Percentiles rank a stretch among this genome's conserved stretches.
Evolutionary conservation across 805 yeast genomes (phyloP).

Genomic region (Torulaspora franciscae): DNA sequence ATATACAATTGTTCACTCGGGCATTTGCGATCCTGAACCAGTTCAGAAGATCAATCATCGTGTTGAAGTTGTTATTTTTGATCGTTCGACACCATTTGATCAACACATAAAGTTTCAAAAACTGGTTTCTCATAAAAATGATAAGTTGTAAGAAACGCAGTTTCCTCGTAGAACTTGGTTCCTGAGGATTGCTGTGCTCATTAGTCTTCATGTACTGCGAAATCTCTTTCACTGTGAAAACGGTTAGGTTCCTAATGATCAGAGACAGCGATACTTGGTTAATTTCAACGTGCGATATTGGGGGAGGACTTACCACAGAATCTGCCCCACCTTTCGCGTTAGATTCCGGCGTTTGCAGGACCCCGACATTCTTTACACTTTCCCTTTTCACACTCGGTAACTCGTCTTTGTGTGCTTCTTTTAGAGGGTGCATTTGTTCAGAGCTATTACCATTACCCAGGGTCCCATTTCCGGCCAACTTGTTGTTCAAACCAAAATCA

Average conservation of each 20-base stretch:
- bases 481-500: slow-evolving; percentile 16
- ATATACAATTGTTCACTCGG: slow-evolving; percentile 55
- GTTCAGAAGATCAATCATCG: slow-evolving; percentile 76
- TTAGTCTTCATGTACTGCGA: slow-evolving; percentile 35
- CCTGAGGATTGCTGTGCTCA: slow-evolving; percentile 20
- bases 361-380: background rate
- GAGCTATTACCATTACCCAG: slow-evolving; percentile 1
- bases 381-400: background rate
- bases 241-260: slow-evolving; percentile 32
- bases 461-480: slow-evolving; percentile 12
- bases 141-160: slow-evolving; percentile 61
- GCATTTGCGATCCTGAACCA: slow-evolving; percentile 82
- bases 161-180: slow-evolving; percentile 48
- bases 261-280: slow-evolving; percentile 34
- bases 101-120: slow-evolving; percentile 75
- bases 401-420: slow-evolving; percentile 4
- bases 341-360: slow-evolving; percentile 4
- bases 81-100: slow-evolving; percentile 75
- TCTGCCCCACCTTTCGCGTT: background rate
- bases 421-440: background rate
- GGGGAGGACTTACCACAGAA: slow-evolving; percentile 16
- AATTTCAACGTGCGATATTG: slow-evolving; percentile 35
- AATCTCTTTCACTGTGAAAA: slow-evolving; percentile 32
- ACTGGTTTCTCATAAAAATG: slow-evolving; percentile 73
- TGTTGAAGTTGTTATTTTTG: slow-evolving; percentile 63